phyloP scores from a whole-genome alignment of 257 asterid genomes.

The Nyctanthes arbortristis region DNA sequence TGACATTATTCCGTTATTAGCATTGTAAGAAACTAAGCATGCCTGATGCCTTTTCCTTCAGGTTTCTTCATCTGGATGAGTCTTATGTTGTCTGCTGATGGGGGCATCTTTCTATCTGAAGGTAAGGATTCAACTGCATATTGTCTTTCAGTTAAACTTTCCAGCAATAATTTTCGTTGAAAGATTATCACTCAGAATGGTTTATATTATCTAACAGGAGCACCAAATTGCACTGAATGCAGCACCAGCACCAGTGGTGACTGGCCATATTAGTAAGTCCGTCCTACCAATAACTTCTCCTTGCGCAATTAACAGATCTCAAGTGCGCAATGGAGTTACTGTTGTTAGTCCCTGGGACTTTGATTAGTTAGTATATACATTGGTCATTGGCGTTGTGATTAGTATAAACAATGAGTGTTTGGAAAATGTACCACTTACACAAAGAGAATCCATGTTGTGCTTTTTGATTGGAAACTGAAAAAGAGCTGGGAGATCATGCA shows the following conservation, averaged over 20 bases:
- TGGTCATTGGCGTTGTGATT: no score
- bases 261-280: constrained; percentile 78
- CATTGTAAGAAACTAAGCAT: constrained; percentile 12
- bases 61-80: constrained; percentile 82
- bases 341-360: no score
- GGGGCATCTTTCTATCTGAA: constrained; percentile 74
- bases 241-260: constrained; percentile 73
- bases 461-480: no score
- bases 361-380: no score
- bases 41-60: constrained; percentile 20
- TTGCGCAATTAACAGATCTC: no score
- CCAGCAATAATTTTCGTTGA: not conserved
- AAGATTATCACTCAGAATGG: constrained; percentile 16
- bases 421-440: no score
- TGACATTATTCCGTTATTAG: not conserved
- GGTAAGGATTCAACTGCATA: constrained; percentile 41
- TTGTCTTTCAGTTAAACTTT: not conserved
- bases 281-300: no score
- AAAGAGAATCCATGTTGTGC: no score
- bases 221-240: constrained; percentile 56
- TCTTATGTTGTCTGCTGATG: constrained; percentile 71
- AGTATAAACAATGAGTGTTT: no score
- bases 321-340: no score
- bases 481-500: no score
- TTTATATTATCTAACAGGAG: constrained; percentile 42